Evolutionary conservation across 345 rosid genomes (phyloP), one percentile per base, ranked within the genome.

Genomic region (Rubroshorea leprosula): DNA sequence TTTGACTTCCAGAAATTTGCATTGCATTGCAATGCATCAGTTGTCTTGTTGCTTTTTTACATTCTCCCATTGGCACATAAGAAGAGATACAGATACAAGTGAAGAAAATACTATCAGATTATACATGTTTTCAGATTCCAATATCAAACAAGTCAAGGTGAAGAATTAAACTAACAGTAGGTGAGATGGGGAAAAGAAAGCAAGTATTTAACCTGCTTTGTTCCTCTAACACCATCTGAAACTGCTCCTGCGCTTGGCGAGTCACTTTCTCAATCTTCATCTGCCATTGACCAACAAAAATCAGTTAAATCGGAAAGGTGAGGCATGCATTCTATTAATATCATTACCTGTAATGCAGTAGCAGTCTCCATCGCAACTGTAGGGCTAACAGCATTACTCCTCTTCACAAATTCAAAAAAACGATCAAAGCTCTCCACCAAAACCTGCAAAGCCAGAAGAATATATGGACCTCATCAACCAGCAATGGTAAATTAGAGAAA

Each of bases 341-440:
- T 57, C 63, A 57, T 70, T 85, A 93, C 99, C 99, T 93, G 99
- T 77, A 93, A 76, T 55, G 79, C 99, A 76, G 89, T 79, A 49
- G 99, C 97, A 70, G 99, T 93, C 79, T 93, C 99, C 73, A 83
- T 64, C 17, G 96, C 91, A 76, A 87, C 82, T 64, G 87, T 75
- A 60, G 99, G 99, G 72, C 99, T 93, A 61, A 93, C 83, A 45
- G 97, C 97, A 70, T 72, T 89, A 72, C 99, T 93, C 65, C 99
- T 83, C 85, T 77, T 87, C 71, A 93, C 74, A 79, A 93, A 89
- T 69, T 87, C 99, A 60, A 83, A 73, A 65, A 87, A 80, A 11
- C 86, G 88, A 82, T 85, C 95, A 78, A 71, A 85, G 74, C 99
- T 93, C 76, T 87, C 94, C 79, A 77, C 83, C 78, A 87, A 76